Percentiles rank a stretch among this genome's conserved stretches.
phyloP scores from a whole-genome alignment of 2,329 filamentous ascomycete species.

The Alternaria arbusti region DNA sequence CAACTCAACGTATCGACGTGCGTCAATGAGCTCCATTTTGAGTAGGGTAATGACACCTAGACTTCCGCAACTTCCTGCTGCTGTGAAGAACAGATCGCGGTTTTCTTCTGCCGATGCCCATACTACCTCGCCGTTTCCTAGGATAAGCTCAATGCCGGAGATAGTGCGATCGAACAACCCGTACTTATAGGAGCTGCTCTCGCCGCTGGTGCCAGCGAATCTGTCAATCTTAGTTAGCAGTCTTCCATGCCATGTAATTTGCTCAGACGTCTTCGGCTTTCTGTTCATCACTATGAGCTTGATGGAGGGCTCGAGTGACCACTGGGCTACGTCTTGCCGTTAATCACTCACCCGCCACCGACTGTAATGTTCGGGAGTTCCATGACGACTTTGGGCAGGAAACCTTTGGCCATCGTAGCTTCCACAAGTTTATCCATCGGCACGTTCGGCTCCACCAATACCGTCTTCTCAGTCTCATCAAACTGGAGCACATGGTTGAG shows the following conservation, averaged over 20 bases:
- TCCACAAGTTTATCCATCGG: slow-evolving; percentile 70
- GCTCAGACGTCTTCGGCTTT: background rate
- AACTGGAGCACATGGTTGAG: slow-evolving; percentile 57
- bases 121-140: slow-evolving; percentile 63
- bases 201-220: slow-evolving; percentile 70
- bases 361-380: slow-evolving; percentile 74
- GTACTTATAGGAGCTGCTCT: slow-evolving; percentile 70
- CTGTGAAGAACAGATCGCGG: slow-evolving; percentile 64
- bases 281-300: background rate
- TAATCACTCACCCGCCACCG: slow-evolving; percentile 59
- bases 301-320: background rate
- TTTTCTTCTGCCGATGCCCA: slow-evolving; percentile 54
- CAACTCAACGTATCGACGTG: slow-evolving; percentile 64
- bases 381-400: slow-evolving; percentile 72
- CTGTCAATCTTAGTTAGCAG: slow-evolving; percentile 12
- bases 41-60: slow-evolving; percentile 67
- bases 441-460: slow-evolving; percentile 71
- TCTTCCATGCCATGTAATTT: background rate
- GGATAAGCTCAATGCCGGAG: slow-evolving; percentile 67
- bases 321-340: background rate
- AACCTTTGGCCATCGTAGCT: slow-evolving; percentile 60
- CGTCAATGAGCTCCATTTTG: slow-evolving; percentile 63
- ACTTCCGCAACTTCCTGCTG: slow-evolving; percentile 66
- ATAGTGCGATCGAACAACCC: slow-evolving; percentile 71
- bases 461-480: slow-evolving; percentile 51